Base-by-base conservation (phyloP, 1,139 yeast genomes). In the Meyerozyma smithsonii region DNA sequence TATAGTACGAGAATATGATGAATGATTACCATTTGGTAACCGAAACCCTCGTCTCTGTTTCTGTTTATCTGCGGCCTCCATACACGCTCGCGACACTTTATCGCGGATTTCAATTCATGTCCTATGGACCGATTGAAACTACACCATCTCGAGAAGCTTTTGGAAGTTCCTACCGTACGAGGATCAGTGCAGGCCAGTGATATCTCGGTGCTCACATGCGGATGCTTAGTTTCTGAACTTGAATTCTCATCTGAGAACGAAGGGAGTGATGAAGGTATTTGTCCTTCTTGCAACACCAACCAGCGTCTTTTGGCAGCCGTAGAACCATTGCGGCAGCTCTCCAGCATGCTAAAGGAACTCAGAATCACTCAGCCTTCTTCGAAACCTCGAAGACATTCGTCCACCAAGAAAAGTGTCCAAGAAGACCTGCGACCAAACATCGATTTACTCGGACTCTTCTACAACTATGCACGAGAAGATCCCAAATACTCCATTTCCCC, bases 191-290 rank as follows among this genome's bases (percentile, higher is more conserved):
- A 66, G 2, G 62, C 69, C 5, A 37, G 62, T 10, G 88, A 83
- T 57, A 72, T 79, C 5, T 66, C 79, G 1, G 72, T 81, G 16
- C 61, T 84, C 15, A 61, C 80, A 0, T 86, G 95, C 60, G 92
- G 94, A 0, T 85, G 95, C 58, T 58, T 84, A 8, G 68, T 81
- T 0, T 80, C 90, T 1, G 84, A 81, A 48, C 47, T 60, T 1
- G 60, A 42, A 17, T 69, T 69, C 46, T 25, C 30, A 14, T 38
- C 42, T 4, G 33, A 35, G 6, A 23, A 58, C 44, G 30, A 10
- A 8, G 55, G 58, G n/a, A 42, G 49, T 32, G 55, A 33, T 39
- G 50, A 48, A 16, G 44, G 42, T 12, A 44, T 44, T 2, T 83
- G 90, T 49, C 83, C 84, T 2, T 55, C 61, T 4, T 83, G 90